Percentiles rank a stretch among this genome's conserved stretches.
These are phyloP conservation scores for Arxiozyma bovina DNA, from an alignment of 1,139 yeast species.

Conservation along the genomic window DNA sequence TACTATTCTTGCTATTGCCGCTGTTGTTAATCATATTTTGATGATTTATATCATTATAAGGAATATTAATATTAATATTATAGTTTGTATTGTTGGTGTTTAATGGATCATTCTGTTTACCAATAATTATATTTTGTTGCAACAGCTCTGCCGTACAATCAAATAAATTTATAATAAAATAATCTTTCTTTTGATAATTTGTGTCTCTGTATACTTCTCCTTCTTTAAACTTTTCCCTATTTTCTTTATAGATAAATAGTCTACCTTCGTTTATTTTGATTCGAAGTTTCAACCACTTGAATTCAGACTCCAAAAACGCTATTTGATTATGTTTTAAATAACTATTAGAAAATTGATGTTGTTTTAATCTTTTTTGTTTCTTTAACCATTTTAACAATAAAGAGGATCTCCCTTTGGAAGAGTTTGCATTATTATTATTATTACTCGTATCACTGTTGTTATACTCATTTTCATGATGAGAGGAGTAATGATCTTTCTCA, in stretches of 20 bases:
- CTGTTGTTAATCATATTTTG: slow-evolving; percentile 19
- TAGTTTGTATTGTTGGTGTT: slow-evolving; percentile 17
- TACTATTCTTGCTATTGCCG: background rate
- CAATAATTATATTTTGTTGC: slow-evolving; percentile 23
- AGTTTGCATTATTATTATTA: background rate
- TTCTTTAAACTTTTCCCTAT: slow-evolving; percentile 5
- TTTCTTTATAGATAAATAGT: slow-evolving; percentile 17
- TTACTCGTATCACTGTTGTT: background rate
- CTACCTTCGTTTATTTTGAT: slow-evolving; percentile 23
- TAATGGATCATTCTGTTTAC: slow-evolving; percentile 4
- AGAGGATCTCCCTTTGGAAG: background rate
- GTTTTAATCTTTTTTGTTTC: background rate
- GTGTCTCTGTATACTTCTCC: slow-evolving; percentile 19
- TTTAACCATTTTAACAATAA: slow-evolving; percentile 12
- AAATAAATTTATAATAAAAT: slow-evolving; percentile 17
- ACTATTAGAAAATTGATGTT: background rate
- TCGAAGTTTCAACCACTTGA: slow-evolving; percentile 19
- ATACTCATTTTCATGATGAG: background rate
- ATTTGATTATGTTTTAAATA: slow-evolving; percentile 6
- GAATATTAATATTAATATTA: slow-evolving; percentile 31
- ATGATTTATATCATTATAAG: slow-evolving; percentile 23
- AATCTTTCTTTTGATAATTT: slow-evolving; percentile 20
- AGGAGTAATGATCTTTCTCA: background rate
- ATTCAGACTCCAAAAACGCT: slow-evolving; percentile 15
- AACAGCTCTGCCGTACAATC: slow-evolving; percentile 21